A percentile compares a stretch with the other conserved stretches of the same genome.
Evolutionary conservation across 176 grass and related monocot species (phyloP).

Genomic region (Rhynchospora tenuis): DNA sequence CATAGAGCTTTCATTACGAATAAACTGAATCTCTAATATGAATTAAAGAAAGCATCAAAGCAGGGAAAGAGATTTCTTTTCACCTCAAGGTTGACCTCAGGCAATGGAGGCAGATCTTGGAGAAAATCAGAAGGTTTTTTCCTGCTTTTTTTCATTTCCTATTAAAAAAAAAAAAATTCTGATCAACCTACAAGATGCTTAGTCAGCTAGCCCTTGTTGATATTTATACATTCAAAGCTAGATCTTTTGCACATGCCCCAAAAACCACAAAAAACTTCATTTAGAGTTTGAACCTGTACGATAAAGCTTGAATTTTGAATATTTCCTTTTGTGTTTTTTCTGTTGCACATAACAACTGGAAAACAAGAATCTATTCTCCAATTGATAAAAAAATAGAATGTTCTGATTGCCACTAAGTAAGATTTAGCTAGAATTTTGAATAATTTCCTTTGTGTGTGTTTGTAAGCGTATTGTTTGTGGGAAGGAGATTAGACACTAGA

Average conservation of each 20-base stretch:
- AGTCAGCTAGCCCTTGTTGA: background rate
- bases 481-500: background rate
- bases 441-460: too few relatives aligned
- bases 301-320: too few relatives aligned
- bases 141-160: constrained; percentile 67
- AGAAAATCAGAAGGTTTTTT: constrained; percentile 95
- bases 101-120: constrained; percentile 68
- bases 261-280: too few relatives aligned
- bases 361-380: too few relatives aligned
- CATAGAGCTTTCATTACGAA: background rate
- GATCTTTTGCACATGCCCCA: too few relatives aligned
- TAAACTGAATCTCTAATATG: background rate
- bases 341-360: too few relatives aligned
- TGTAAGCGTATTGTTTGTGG: background rate
- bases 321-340: too few relatives aligned
- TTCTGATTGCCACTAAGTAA: too few relatives aligned
- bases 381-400: too few relatives aligned
- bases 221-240: too few relatives aligned
- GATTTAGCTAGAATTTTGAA: too few relatives aligned
- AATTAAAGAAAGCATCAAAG: background rate
- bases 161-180: background rate
- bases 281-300: too few relatives aligned
- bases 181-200: background rate
- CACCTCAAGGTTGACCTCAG: constrained; percentile 57
- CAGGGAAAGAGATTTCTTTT: background rate